phyloP scores from a whole-genome alignment of 78 protist genomes.

The Dictyostelium firmibasis region DNA sequence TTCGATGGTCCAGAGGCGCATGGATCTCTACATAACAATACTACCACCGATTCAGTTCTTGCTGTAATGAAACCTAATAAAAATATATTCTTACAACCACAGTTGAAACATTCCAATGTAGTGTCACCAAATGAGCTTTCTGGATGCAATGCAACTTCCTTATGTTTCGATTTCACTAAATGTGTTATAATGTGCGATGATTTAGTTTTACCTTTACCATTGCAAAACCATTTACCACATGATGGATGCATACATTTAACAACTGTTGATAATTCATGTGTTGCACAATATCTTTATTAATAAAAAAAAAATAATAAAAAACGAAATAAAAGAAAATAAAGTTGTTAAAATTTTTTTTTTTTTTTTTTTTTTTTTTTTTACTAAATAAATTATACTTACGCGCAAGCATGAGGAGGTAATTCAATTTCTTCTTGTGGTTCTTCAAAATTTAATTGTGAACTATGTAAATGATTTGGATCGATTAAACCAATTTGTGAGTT shows the following conservation, averaged over 20 bases:
- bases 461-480: not conserved
- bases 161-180: slow-evolving; percentile 95
- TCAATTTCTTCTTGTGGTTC: slow-evolving; percentile 40
- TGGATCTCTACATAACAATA: slow-evolving; percentile 96
- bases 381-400: slow-evolving; percentile 34
- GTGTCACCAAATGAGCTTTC: slow-evolving; percentile 90
- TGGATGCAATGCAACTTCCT: slow-evolving; percentile 86
- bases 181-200: slow-evolving; percentile 96
- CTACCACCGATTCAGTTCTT: slow-evolving; percentile 95
- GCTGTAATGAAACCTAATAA: slow-evolving; percentile 98
- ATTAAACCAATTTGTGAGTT: not conserved
- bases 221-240: slow-evolving; percentile 98
- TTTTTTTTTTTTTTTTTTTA: too few species aligned
- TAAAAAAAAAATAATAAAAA: not conserved
- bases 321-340: not conserved
- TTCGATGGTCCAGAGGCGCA: slow-evolving; percentile 72
- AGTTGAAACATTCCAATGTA: slow-evolving; percentile 97
- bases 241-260: slow-evolving; percentile 89
- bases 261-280: slow-evolving; percentile 91
- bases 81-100: slow-evolving; percentile 96
- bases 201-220: slow-evolving; percentile 89
- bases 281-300: slow-evolving; percentile 91
- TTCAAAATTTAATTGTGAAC: slow-evolving; percentile 41
- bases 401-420: slow-evolving; percentile 43
- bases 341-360: not conserved